phyloP scores from a whole-genome alignment of 129 eudicot species.

The Apium graveolens region DNA sequence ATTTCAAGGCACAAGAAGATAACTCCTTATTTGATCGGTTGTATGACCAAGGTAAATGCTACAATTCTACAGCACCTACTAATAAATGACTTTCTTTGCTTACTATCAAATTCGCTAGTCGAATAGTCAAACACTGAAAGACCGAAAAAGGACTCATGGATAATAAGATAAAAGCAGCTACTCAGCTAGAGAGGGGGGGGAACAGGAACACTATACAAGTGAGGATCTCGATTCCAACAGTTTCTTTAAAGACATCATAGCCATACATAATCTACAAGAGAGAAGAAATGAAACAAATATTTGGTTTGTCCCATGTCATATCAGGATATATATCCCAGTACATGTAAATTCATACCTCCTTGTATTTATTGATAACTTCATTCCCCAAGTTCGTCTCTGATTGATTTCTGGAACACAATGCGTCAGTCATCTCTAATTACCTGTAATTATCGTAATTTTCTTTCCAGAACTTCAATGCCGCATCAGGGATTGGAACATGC shows the following conservation, averaged over 20 bases:
- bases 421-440: slow-evolving; percentile 36
- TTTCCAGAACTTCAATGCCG: slow-evolving; percentile 28
- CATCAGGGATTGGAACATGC: slow-evolving; percentile 31
- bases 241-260: slow-evolving; percentile 38
- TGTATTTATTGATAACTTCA: slow-evolving; percentile 42
- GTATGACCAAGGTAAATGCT: too few relatives aligned
- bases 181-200: too few relatives aligned
- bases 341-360: slow-evolving; percentile 27
- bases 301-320: neutral
- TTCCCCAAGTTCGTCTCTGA: slow-evolving; percentile 26
- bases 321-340: neutral
- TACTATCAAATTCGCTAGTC: too few relatives aligned
- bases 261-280: slow-evolving; percentile 42
- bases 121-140: too few relatives aligned
- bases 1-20: too few relatives aligned
- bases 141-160: too few relatives aligned
- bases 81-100: too few relatives aligned
- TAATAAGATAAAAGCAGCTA: too few relatives aligned
- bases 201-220: too few relatives aligned
- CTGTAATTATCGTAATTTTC: slow-evolving; percentile 32
- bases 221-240: too few relatives aligned
- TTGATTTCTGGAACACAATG: slow-evolving; percentile 25
- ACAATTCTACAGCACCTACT: too few relatives aligned
- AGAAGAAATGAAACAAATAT: neutral
- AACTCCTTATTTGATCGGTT: too few relatives aligned